phyloP scores from a whole-genome alignment of 352 stramenopile species.

The Phytophthora syringae region DNA sequence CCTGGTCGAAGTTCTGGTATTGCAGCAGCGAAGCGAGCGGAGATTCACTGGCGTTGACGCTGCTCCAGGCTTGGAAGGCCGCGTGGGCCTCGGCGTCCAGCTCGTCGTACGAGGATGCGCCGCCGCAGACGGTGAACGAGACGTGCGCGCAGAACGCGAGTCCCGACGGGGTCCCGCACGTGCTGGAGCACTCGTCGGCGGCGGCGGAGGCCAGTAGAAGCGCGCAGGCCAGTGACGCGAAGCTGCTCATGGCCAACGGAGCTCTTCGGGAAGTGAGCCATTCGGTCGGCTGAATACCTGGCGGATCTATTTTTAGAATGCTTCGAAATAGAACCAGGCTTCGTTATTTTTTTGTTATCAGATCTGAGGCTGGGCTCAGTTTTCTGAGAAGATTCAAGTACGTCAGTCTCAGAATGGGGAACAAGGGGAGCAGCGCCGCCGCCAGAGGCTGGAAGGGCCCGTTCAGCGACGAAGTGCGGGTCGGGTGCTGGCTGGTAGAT shows the following conservation, averaged over 20 bases:
- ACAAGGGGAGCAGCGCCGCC: conserved; percentile 26
- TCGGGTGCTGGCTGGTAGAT: not conserved
- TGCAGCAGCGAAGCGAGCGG: conserved; percentile 55
- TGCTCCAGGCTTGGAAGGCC: conserved; percentile 57
- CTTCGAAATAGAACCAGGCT: not conserved
- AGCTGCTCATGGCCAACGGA: conserved; percentile 12
- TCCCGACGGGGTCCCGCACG: conserved; percentile 73
- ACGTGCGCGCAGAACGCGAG: conserved; percentile 85
- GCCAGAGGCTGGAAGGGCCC: conserved; percentile 72
- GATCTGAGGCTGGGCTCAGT: not conserved
- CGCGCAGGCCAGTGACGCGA: conserved; percentile 17
- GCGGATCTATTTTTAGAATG: conserved; percentile 4
- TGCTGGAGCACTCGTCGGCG: conserved; percentile 69
- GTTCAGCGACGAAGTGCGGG: conserved; percentile 74
- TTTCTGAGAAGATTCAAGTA: conserved; percentile 15
- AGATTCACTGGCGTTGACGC: conserved; percentile 44
- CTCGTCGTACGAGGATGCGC: conserved; percentile 65
- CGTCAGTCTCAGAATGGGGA: conserved; percentile 55
- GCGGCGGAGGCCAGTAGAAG: conserved; percentile 14
- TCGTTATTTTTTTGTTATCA: too few species aligned
- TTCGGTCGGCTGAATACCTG: conserved; percentile 1
- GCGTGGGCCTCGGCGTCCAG: conserved; percentile 51
- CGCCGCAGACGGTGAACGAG: conserved; percentile 71
- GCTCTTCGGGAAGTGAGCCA: conserved; percentile 21
- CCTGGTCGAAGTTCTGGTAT: conserved; percentile 42